phyloP scores from a whole-genome alignment of 768 basidiomycete genomes.

The Suillus discolor region DNA sequence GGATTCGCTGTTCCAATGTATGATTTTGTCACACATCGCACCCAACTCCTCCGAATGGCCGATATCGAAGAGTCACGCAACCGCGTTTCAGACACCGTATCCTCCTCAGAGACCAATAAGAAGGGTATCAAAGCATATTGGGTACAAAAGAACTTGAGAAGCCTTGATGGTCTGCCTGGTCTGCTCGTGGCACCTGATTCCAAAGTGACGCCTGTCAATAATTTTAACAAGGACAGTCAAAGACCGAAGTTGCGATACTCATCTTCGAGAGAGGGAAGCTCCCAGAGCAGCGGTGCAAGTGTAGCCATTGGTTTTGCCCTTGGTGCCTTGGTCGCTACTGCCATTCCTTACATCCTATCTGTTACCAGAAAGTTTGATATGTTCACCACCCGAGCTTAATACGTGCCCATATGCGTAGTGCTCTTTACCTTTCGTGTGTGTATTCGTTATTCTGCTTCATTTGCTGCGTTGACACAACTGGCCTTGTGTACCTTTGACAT shows the following conservation, averaged over 20 bases:
- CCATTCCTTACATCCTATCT: constrained; percentile 8
- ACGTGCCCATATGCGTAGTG: neutral
- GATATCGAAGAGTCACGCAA: constrained; percentile 46
- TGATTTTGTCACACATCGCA: constrained; percentile 58
- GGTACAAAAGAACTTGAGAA: constrained; percentile 47
- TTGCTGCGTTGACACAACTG: neutral
- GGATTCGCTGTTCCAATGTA: constrained; percentile 67
- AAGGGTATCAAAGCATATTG: constrained; percentile 57
- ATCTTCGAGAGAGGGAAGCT: neutral
- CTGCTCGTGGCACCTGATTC: constrained; percentile 33
- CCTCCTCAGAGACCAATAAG: constrained; percentile 6
- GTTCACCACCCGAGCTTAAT: neutral
- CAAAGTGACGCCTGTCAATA: constrained; percentile 15
- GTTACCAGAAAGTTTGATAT: neutral
- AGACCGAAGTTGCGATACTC: constrained; percentile 13
- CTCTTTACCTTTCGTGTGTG: neutral
- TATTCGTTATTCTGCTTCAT: neutral
- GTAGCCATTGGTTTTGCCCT: constrained; percentile 23
- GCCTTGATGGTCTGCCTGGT: constrained; percentile 63
- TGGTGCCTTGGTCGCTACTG: constrained; percentile 16
- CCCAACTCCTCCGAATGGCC: constrained; percentile 46
- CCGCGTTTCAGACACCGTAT: constrained; percentile 14
- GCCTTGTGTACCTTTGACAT: neutral
- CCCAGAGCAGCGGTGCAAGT: neutral
- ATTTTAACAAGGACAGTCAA: constrained; percentile 19